These are phyloP conservation scores for Phytophthora constricta DNA, from an alignment of 352 stramenopile genomes.

Conservation along the genomic window DNA sequence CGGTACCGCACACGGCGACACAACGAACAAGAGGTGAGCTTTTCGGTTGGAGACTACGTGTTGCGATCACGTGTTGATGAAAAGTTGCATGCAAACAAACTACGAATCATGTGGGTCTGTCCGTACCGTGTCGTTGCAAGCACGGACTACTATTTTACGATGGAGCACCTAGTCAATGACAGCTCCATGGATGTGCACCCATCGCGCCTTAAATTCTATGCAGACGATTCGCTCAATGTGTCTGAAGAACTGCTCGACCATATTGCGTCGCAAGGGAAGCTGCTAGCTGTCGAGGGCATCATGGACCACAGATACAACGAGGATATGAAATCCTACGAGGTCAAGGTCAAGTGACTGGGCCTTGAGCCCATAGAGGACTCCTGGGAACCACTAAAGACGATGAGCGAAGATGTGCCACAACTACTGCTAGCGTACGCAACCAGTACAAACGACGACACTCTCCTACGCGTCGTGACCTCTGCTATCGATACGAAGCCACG, in stretches of 20 bases:
- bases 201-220: constrained; percentile 9
- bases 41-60: constrained; percentile 37
- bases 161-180: constrained; percentile 25
- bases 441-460: too few relatives aligned
- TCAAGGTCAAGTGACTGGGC: background rate
- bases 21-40: constrained; percentile 10
- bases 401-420: background rate
- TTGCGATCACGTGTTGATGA: too few relatives aligned
- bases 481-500: too few relatives aligned
- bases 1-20: constrained; percentile 1
- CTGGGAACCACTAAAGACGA: background rate
- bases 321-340: background rate
- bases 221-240: background rate
- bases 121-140: constrained; percentile 30
- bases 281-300: constrained; percentile 4
- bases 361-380: background rate
- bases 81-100: too few relatives aligned
- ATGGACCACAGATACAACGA: background rate
- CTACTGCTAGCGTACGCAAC: too few relatives aligned
- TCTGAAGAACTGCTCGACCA: constrained; percentile 5
- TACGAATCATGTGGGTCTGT: constrained; percentile 39
- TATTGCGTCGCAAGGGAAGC: constrained; percentile 4
- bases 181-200: constrained; percentile 8
- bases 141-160: constrained; percentile 21
- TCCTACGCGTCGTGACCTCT: too few relatives aligned